Conservation (phyloP, 495 filamentous ascomycete species). For the Chaetomium cochliodes region DNA sequence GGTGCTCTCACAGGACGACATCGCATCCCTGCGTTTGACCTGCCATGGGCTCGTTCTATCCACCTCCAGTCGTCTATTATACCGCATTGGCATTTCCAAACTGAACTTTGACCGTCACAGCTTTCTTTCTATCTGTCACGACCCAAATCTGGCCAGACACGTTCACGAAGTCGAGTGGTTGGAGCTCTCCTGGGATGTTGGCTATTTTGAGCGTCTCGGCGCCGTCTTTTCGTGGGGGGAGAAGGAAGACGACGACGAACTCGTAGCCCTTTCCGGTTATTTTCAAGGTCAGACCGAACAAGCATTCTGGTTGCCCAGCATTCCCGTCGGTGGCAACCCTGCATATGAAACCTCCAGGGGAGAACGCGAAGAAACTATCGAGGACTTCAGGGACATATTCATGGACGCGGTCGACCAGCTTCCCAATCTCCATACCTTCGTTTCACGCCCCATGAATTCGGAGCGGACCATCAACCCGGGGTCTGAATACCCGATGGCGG, state of each 20-base stretch:
- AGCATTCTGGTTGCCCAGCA: not conserved
- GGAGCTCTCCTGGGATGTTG: slow-evolving; percentile 11
- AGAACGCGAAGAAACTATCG: not conserved
- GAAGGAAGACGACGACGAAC: not conserved
- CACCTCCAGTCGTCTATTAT: slow-evolving; percentile 12
- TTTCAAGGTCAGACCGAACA: not conserved
- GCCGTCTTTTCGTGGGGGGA: not conserved
- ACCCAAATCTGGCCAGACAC: slow-evolving; percentile 12
- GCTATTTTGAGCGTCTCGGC: not conserved
- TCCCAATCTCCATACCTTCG: slow-evolving; percentile 20
- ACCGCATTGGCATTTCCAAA: slow-evolving; percentile 20
- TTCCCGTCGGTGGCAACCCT: not conserved
- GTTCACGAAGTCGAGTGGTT: slow-evolving; percentile 20
- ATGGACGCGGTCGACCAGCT: slow-evolving; percentile 15
- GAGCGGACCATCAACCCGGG: not conserved
- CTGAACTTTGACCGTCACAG: slow-evolving; percentile 13
- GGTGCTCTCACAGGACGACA: not conserved
- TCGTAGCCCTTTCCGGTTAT: not conserved
- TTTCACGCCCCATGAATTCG: slow-evolving; percentile 15
- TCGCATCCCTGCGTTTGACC: not conserved
- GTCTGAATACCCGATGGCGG: not conserved
- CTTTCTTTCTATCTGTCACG: slow-evolving; percentile 19
- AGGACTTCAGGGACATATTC: not conserved
- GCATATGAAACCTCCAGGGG: not conserved
- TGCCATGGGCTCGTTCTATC: not conserved